Conservation (phyloP, 345 rosid species). For the Noccaea bulbosa region DNA sequence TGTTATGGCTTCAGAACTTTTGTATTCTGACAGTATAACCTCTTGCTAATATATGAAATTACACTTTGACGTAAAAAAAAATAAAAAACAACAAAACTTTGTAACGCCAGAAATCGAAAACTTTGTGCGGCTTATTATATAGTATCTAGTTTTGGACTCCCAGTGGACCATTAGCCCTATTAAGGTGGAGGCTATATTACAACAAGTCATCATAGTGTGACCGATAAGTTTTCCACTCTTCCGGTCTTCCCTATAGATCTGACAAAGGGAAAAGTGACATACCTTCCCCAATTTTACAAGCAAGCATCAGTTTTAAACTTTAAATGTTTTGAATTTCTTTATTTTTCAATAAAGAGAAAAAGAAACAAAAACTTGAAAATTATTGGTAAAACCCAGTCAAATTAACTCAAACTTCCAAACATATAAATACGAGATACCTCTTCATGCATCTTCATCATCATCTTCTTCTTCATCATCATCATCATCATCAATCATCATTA, state of each 20-base stretch:
- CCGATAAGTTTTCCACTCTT: too few species aligned
- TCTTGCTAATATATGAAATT: too few species aligned
- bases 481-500: not conserved
- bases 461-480: too few species aligned
- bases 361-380: not conserved
- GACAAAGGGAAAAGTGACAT: conserved; percentile 28
- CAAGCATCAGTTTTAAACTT: conserved; percentile 34
- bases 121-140: conserved; percentile 7
- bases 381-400: not conserved
- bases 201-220: not conserved
- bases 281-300: conserved; percentile 35
- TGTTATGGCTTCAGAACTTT: too few species aligned
- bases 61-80: too few species aligned
- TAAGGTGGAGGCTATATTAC: not conserved
- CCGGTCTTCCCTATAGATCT: conserved; percentile 17
- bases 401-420: not conserved
- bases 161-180: not conserved
- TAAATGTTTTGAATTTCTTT: not conserved
- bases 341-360: not conserved
- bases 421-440: not conserved
- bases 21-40: too few species aligned
- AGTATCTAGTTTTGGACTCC: not conserved
- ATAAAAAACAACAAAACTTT: not conserved
- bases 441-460: not conserved
- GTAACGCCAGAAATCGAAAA: not conserved